A percentile compares a stretch with the other conserved stretches of the same genome.
Evolutionary conservation across 768 basidiomycete genomes (phyloP).

Genomic region (Russula sp.): DNA sequence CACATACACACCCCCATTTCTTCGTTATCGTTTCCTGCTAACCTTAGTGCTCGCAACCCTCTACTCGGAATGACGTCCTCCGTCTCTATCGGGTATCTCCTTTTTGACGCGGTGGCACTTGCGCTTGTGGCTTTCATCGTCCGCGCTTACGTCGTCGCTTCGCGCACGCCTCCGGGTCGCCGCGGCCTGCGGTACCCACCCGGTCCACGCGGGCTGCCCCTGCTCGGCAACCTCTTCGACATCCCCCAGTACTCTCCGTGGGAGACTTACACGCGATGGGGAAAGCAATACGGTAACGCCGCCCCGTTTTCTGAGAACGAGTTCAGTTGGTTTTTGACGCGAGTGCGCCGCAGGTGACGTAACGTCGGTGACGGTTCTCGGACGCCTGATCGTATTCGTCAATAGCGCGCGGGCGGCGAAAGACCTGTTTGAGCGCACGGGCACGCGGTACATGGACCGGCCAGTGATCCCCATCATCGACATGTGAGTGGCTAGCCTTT

Average conservation of each 20-base stretch:
- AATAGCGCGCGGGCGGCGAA: constrained; percentile 8
- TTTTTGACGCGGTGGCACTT: background rate
- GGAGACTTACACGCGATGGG: constrained; percentile 10
- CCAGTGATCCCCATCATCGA: constrained; percentile 10
- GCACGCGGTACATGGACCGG: constrained; percentile 5
- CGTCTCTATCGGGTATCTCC: background rate
- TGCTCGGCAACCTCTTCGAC: constrained; percentile 13
- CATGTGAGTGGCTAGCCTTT: background rate
- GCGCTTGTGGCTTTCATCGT: background rate
- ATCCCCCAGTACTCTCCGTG: constrained; percentile 4
- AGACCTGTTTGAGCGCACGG: constrained; percentile 10
- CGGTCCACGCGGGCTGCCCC: background rate
- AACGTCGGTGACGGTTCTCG: constrained; percentile 13
- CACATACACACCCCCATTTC: too few relatives aligned
- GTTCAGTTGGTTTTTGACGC: too few relatives aligned
- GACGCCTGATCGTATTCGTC: constrained; percentile 12
- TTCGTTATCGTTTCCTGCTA: too few relatives aligned
- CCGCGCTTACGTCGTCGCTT: background rate
- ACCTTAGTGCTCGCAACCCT: too few relatives aligned
- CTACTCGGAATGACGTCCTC: background rate
- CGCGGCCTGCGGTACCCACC: background rate
- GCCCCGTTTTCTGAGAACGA: too few relatives aligned
- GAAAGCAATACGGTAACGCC: constrained; percentile 1
- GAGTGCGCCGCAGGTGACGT: constrained; percentile 4
- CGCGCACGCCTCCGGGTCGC: background rate